Base-by-base conservation (phyloP, 208 protist species). In the Leishmania arabica region DNA sequence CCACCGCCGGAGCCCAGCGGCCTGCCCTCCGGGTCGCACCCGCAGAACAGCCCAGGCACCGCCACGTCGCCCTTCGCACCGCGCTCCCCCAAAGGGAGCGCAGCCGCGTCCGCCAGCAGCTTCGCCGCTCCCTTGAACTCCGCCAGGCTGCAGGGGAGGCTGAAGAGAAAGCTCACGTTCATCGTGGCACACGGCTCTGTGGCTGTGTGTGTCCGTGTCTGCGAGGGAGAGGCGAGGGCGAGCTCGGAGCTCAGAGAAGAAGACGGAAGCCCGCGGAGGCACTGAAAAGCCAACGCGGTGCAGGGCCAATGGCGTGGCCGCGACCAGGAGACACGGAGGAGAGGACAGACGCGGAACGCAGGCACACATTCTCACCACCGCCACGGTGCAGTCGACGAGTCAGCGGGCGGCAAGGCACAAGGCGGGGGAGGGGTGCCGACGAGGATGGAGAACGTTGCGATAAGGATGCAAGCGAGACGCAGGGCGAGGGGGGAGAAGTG, bases 1-100 rank as follows among this genome's bases (percentile, higher is more conserved):
- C 87, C 89, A 21, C 84, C 84, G 27, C 85, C 89, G 24, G 87
- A 89, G 73, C 89, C 89, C 24, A 90, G 85, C 17, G 72, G 83
- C 58, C 27, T 49, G 9, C 69, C 81, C 24, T 84, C 80, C 17
- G 86, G 87, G 71, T 92, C 87, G 51, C 82, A 86, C 19, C 81
- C 81, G 60, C 70, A 81, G 70, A 88, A 90, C n/a, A 90, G 40
- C 6, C 45, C 40, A 3, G 70, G 75, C 49, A 74, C 70, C 40
- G 65, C 74, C 21, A 79, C 64, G 1, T 17, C 65, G 45, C 62
- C 49, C 3, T 45, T 54, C 64, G 34, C 49, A 6, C 31, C 24
- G 27, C 53, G 11, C 37, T 42, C 51, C 51, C 70, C 77, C 21
- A 49, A 19, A 6, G 66, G 40, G n/a, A 82, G 79, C 7, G 78